Evolutionary conservation across 2,329 filamentous ascomycete species (phyloP), one percentile per base, ranked within the genome.

Genomic region (Neofusicoccum laricinum): DNA sequence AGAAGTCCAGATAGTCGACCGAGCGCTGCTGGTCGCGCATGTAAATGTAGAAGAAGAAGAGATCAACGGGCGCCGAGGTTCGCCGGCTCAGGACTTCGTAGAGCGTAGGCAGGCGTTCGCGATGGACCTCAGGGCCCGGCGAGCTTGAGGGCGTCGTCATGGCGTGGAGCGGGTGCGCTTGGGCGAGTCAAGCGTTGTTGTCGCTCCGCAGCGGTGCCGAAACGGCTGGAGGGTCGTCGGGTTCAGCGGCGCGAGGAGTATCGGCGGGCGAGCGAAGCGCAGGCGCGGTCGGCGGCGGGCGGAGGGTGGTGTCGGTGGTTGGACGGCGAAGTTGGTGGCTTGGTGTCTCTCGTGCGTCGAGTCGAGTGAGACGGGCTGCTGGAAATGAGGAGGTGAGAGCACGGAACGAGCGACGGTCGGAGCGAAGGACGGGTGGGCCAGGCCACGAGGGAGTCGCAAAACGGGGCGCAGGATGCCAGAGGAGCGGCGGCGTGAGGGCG

Each of bases 11-110:
- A 73, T 99, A 99, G 74, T 99, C 95, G 12, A 99, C 95, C 7
- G 94, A 97, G 76, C 93, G 88, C 78, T 99, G 95, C 79, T 97
- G 93, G 77, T 99, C 96, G 72, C 95, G 88, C 95, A 99, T 99
- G 80, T 97, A 99, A 72, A 99, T 99, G 80, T 99, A 99, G 82
- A 99, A 99, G 1, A 93, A 97, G 78, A 97, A 99, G 11, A 99
- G 84, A 74, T 99, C 96, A 65, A 99, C 94, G 0, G 95, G 95
- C 55, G 96, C 92, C 19, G 96, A 85, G n/a, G 95, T 99, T 68
- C 93, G 89, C 69, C 96, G 88, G 75, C 92, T 97, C 66, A 99
- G 82, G 64, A 99, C 95, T 79, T 99, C 96, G 75, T 96, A 97
- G 59, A 99, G 86, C 1, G 93, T 97, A 51, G 95, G 95, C 65